Conservation (phyloP, 1,139 yeast species). For the Pichia sp. region DNA sequence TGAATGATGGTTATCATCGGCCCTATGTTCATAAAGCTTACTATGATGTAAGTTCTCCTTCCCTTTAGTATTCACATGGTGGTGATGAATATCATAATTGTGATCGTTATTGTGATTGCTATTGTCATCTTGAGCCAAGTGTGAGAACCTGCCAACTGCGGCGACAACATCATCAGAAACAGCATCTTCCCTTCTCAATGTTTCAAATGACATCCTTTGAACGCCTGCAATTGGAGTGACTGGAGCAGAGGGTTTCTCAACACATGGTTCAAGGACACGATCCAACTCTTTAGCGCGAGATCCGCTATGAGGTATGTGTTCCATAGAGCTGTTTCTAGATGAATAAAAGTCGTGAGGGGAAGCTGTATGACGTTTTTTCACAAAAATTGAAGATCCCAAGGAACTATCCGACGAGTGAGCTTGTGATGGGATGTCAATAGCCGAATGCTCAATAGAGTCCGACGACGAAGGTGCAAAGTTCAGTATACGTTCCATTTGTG, state of each 20-base stretch:
- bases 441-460: too few relatives aligned
- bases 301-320: slow-evolving; percentile 1
- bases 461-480: background rate
- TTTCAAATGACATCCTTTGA: background rate
- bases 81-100: too few relatives aligned
- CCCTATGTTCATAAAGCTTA: too few relatives aligned
- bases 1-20: too few relatives aligned
- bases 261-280: slow-evolving; percentile 6
- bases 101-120: too few relatives aligned
- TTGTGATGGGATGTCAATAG: background rate
- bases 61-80: too few relatives aligned
- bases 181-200: too few relatives aligned
- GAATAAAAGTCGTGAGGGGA: background rate
- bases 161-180: too few relatives aligned
- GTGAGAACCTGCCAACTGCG: too few relatives aligned
- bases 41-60: too few relatives aligned
- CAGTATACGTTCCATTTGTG: slow-evolving; percentile 5
- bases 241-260: slow-evolving; percentile 6
- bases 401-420: background rate
- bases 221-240: background rate
- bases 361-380: too few relatives aligned
- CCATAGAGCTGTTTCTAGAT: slow-evolving; percentile 1
- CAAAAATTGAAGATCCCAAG: too few relatives aligned
- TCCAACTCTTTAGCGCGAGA: slow-evolving; percentile 1
- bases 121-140: background rate